Evolutionary conservation across 2,329 filamentous ascomycete species (phyloP).

Genomic region (Falciphora oryzae): DNA sequence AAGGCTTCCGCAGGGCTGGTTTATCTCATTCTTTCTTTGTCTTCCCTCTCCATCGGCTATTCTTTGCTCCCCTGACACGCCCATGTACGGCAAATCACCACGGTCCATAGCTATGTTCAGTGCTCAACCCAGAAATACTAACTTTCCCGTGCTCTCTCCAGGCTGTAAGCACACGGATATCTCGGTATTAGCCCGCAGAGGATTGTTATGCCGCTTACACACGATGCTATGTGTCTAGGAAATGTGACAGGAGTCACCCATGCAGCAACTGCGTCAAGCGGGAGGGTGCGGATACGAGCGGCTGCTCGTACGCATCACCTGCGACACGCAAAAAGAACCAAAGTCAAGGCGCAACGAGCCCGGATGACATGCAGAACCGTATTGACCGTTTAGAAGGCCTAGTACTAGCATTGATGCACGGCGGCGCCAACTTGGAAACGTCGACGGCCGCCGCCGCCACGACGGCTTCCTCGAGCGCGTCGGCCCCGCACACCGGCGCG

Average conservation of each 20-base stretch:
- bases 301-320: slow-evolving; percentile 79
- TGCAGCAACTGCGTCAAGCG: slow-evolving; percentile 95
- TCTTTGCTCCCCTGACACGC: not conserved
- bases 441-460: slow-evolving; percentile 28
- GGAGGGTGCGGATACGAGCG: slow-evolving; percentile 71
- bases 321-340: slow-evolving; percentile 67
- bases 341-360: slow-evolving; percentile 53
- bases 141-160: slow-evolving; percentile 20
- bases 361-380: slow-evolving; percentile 97
- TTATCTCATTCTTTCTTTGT: not conserved
- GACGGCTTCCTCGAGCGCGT: slow-evolving; percentile 21
- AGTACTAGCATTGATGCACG: slow-evolving; percentile 91
- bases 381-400: slow-evolving; percentile 92
- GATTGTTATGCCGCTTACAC: slow-evolving; percentile 1
- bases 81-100: not conserved
- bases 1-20: not conserved
- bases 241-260: slow-evolving; percentile 87
- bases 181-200: slow-evolving; percentile 1
- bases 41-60: not conserved
- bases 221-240: slow-evolving; percentile 40
- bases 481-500: not conserved
- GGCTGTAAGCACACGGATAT: slow-evolving; percentile 22
- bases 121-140: slow-evolving; percentile 20
- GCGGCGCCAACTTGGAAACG: slow-evolving; percentile 53
- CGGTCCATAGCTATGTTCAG: not conserved